phyloP scores from a whole-genome alignment of 1,139 yeast species.

The Candida tropicalis region DNA sequence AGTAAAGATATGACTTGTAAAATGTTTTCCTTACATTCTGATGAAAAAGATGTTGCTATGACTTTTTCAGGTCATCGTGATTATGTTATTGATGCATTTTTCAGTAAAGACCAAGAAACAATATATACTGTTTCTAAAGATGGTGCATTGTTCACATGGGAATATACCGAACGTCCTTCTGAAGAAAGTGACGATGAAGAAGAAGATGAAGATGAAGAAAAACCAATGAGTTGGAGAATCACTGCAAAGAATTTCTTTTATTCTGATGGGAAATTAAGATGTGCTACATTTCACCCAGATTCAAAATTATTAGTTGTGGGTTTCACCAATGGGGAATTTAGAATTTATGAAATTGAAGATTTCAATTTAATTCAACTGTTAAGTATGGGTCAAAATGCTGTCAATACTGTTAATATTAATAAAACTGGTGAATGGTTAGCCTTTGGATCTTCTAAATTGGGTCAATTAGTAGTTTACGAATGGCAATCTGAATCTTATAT shows the following conservation, averaged over 20 bases:
- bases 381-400: slow-evolving; percentile 90
- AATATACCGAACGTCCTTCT: slow-evolving; percentile 60
- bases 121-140: slow-evolving; percentile 92
- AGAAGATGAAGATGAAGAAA: slow-evolving; percentile 20
- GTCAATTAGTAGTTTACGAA: slow-evolving; percentile 95
- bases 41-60: slow-evolving; percentile 80
- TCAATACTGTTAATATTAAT: slow-evolving; percentile 80
- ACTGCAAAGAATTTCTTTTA: slow-evolving; percentile 73
- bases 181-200: slow-evolving; percentile 37
- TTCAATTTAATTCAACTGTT: slow-evolving; percentile 81
- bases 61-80: slow-evolving; percentile 93
- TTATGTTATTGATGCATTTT: slow-evolving; percentile 82
- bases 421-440: slow-evolving; percentile 95
- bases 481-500: slow-evolving; percentile 98
- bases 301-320: slow-evolving; percentile 85
- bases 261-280: slow-evolving; percentile 72
- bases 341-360: slow-evolving; percentile 79
- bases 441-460: slow-evolving; percentile 86
- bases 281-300: slow-evolving; percentile 80
- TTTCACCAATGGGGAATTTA: slow-evolving; percentile 85
- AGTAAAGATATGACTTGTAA: slow-evolving; percentile 90
- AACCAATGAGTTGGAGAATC: slow-evolving; percentile 74
- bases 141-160: slow-evolving; percentile 94
- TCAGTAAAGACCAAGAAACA: slow-evolving; percentile 80
- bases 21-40: slow-evolving; percentile 75